Conservation (phyloP, 2,329 filamentous ascomycete genomes). For the Mycogone perniciosa region DNA sequence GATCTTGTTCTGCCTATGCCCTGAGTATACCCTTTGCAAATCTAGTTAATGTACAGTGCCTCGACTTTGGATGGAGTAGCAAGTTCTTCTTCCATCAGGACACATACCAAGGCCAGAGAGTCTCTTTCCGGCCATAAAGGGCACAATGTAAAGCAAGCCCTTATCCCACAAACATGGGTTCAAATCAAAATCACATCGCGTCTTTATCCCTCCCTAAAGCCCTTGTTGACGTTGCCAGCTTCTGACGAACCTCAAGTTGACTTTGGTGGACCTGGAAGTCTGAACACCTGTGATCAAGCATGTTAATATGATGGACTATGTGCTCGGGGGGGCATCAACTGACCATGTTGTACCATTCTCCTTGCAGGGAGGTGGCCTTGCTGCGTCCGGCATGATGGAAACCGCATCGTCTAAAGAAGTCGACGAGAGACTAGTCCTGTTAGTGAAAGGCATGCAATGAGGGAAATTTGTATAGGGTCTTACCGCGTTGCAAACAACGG, state of each 20-base stretch:
- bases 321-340: conserved; percentile 17
- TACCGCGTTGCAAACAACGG: conserved; percentile 69
- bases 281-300: neutral
- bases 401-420: conserved; percentile 70
- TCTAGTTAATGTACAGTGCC: too few species aligned
- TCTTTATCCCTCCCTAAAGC: too few species aligned
- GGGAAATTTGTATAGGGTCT: conserved; percentile 19
- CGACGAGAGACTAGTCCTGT: conserved; percentile 50
- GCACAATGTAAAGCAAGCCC: neutral
- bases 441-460: neutral
- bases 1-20: too few species aligned
- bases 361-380: conserved; percentile 65
- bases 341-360: conserved; percentile 80
- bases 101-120: neutral
- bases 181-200: neutral
- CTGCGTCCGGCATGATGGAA: conserved; percentile 66
- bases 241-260: too few species aligned
- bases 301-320: neutral
- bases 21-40: too few species aligned
- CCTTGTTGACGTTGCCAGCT: too few species aligned
- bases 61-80: conserved; percentile 1
- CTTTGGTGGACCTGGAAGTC: neutral
- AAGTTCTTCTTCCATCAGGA: neutral
- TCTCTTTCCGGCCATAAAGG: neutral
- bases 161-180: neutral